Base-by-base conservation (phyloP, 176 grass and related monocot genomes). In the Tillandsia fasciculata region DNA sequence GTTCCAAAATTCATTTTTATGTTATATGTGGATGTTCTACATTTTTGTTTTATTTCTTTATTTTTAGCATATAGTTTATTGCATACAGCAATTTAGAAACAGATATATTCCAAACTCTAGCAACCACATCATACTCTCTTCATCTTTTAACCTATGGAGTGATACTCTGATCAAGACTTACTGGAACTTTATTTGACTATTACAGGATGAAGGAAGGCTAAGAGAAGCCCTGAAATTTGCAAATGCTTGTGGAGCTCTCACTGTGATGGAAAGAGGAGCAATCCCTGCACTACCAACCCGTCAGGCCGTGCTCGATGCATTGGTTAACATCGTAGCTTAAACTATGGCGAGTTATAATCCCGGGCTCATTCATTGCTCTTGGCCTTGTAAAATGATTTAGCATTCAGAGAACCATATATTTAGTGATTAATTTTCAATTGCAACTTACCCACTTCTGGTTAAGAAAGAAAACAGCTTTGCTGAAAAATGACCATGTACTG, bases 221-320 rank as follows among this genome's bases (percentile, higher is more conserved):
- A 70, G 74, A 82, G 89, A 93, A 72, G 94, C 86, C 47, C 84
- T 99, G 67, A 99, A 73, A 48, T 99, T 99, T 54, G 90, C 94
- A 61, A 99, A 99, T 72, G 67, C 77, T 50, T 93, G 94, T 52
- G 87, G 94, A 51, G 94, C 90, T 64, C 81, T 93, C 51, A 93
- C 94, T 0, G 94, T 99, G 66, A 93, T 24, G 9, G 80, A 88
- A 80, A 93, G 90, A 67, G 90, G 94, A 50, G 90, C 90, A 5
- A 99, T 99, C 29, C 90, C 94, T 9, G 84, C 94, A 14, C 42
- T 88, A 75, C 94, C 94, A 69, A 99, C 90, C 26, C 80, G 75
- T 18, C 69, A 90, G 50, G 87, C 88, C 58, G 94, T 99, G 67
- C 65, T 87, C 1, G 90, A 85, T 73, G 70, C 84, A 50, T 70